Evolutionary conservation across 768 basidiomycete species (phyloP), one percentile per base, ranked within the genome.

Genomic region (Gloeophyllum trabeum): DNA sequence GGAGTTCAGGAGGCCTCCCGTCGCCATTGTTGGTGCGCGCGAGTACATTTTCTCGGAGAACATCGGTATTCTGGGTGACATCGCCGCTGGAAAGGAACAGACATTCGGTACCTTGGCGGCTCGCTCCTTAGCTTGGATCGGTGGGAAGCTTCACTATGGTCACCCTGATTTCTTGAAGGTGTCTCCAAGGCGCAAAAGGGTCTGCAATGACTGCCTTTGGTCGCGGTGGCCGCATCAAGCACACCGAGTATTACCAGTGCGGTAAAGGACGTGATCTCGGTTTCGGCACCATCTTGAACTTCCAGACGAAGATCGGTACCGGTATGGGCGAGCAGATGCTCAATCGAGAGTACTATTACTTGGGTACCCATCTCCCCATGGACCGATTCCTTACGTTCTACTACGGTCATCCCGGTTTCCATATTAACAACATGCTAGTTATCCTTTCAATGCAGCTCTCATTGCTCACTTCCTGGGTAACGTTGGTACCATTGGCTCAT

Each of bases 271-370:
- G 96, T 61, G 96, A 98, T 70, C 78, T 99, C 46, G 96, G 96
- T 20, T 98, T 99, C 61, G 94, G 94, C 24, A 99, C 96, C 19
- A 98, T 98, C 56, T 66, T 99, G 54, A 99, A 99, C 63, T 99
- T 99, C 84, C 86, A 91, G 72, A 99, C 96, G 43, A 99, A 99
- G 76, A 93, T 99, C 54, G 94, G 96, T 10, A 98, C 93, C n/a
- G 96, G 96, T 61, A 99, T 99, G 96, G 96, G 96, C 26, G 96
- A 99, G 60, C 96, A 99, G 63, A 90, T 98, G 89, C 75, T 99
- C 55, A 96, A 91, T 65, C 79, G 96, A 48, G 96, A 98, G 63
- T 98, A 99, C 61, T 99, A 99, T 62, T 98, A 98, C 55, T 64
- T 99, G 48, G 96, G 96, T 22, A 99, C 96, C 19, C 96, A 98